Evolutionary conservation across 1,284 basidiomycete genomes (phyloP), one percentile per base, ranked within the genome.

Genomic region (Fomes fomentarius): DNA sequence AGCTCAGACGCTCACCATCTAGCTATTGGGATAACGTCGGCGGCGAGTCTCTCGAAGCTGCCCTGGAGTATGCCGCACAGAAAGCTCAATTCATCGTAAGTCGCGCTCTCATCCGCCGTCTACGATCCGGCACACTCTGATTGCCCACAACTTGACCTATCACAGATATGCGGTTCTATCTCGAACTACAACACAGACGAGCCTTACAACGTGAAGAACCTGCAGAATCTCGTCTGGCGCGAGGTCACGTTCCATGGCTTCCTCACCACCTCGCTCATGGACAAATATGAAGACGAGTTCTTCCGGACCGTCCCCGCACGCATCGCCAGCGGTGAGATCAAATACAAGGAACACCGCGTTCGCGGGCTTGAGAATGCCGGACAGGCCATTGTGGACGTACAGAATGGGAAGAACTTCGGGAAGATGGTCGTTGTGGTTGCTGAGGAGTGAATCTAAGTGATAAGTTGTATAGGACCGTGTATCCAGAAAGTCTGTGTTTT

Each of bases 181-280:
- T 65, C 70, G 9, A 47, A 31, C 6, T 72, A 74, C 64, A 74
- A 72, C 58, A 52, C 43, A 12, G 31, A 54, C 28, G 25, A 42
- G 5, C 46, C 58, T 11, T 63, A 61, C 44, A 44, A 52, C 17
- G 71, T 74, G 63, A 60, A 67, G 66, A 71, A 71, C 55, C 47
- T 69, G 14, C 28, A 57, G 33, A 44, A 73, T 43, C 70, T 87
- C 59, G 73, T 87, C 61, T 69, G 69, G 8, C 79, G 81, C 66
- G 72, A 79, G 45, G 75, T 86, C 47, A 79, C 70, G 10, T 69
- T 91, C 55, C 64, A 77, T 59, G 90, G 89, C 12, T 87, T 91
- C 70, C 73, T 84, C 60, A 78, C 83, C 14, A 63, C 64, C 41
- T 72, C 77, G 47, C 69, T 79, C 17, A 52, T 67, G 8, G 47